Evolutionary conservation across 495 filamentous ascomycete species (phyloP).

Genomic region (Emericellopsis terricola): DNA sequence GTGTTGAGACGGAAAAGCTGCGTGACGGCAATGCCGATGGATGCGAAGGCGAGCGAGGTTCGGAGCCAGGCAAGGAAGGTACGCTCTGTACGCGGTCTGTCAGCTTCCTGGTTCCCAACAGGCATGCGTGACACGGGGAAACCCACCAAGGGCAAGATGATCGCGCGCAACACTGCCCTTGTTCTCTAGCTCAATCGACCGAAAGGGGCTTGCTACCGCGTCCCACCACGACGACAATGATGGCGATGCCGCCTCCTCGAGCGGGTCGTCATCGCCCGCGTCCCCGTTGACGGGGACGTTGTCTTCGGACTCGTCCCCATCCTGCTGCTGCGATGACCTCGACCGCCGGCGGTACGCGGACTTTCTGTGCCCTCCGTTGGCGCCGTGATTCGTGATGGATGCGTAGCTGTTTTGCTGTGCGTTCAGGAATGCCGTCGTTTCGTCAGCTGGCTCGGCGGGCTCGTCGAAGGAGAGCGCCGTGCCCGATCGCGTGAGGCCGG

Average conservation of each 20-base stretch:
- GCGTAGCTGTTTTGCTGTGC: background rate
- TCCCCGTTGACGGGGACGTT: background rate
- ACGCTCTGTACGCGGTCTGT: constrained; percentile 42
- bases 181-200: constrained; percentile 81
- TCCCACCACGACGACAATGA: constrained; percentile 12
- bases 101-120: background rate
- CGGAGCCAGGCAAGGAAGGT: constrained; percentile 96
- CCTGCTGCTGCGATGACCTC: background rate
- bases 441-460: background rate
- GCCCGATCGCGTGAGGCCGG: background rate
- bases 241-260: background rate
- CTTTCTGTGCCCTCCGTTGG: background rate
- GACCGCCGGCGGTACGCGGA: background rate
- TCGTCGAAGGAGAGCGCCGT: background rate
- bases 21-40: constrained; percentile 89
- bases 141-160: constrained; percentile 78
- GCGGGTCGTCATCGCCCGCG: background rate
- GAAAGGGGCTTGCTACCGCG: constrained; percentile 44
- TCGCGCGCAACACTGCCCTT: constrained; percentile 92
- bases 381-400: background rate
- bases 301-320: no score
- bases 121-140: constrained; percentile 3
- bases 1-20: constrained; percentile 91
- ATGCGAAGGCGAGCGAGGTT: constrained; percentile 88
- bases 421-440: background rate